phyloP scores from a whole-genome alignment of 768 basidiomycete genomes.

The Crucibulum laeve region DNA sequence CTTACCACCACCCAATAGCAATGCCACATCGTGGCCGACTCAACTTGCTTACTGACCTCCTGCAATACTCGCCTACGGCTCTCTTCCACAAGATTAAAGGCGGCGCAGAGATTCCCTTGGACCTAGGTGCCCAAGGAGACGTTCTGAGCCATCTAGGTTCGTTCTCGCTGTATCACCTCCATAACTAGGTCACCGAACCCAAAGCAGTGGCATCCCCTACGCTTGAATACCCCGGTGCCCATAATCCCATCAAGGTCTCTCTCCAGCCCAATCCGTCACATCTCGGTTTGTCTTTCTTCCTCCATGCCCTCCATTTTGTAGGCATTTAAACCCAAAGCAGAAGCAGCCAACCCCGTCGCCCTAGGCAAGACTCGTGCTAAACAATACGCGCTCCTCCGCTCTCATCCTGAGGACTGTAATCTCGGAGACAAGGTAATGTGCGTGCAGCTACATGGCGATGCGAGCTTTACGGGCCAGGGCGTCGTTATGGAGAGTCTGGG shows the following conservation, averaged over 20 bases:
- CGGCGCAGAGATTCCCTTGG: slow-evolving; percentile 64
- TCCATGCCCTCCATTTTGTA: neutral
- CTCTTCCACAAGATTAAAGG: slow-evolving; percentile 89
- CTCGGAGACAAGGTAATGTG: slow-evolving; percentile 77
- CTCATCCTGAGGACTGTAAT: slow-evolving; percentile 47
- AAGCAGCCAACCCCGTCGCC: slow-evolving; percentile 86
- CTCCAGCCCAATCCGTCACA: slow-evolving; percentile 81
- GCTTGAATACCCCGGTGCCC: slow-evolving; percentile 49
- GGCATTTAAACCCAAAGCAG: slow-evolving; percentile 25
- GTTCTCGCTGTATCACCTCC: slow-evolving; percentile 7
- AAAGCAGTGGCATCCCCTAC: slow-evolving; percentile 58
- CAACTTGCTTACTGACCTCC: slow-evolving; percentile 77
- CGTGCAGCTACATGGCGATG: slow-evolving; percentile 89
- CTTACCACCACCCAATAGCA: slow-evolving; percentile 24
- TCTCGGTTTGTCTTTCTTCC: slow-evolving; percentile 37
- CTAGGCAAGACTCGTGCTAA: slow-evolving; percentile 89
- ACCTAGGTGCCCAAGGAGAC: slow-evolving; percentile 69
- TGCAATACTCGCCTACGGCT: slow-evolving; percentile 60
- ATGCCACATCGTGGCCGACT: slow-evolving; percentile 90
- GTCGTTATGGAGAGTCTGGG: slow-evolving; percentile 87
- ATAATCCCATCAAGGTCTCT: slow-evolving; percentile 60
- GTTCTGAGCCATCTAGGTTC: slow-evolving; percentile 82
- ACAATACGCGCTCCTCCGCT: slow-evolving; percentile 77
- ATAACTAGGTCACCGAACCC: neutral
- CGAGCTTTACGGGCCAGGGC: slow-evolving; percentile 88